A percentile compares a stretch with the other conserved stretches of the same genome.
Conservation (phyloP, 176 grass and related monocot species). For the Musa troglodytarum region DNA sequence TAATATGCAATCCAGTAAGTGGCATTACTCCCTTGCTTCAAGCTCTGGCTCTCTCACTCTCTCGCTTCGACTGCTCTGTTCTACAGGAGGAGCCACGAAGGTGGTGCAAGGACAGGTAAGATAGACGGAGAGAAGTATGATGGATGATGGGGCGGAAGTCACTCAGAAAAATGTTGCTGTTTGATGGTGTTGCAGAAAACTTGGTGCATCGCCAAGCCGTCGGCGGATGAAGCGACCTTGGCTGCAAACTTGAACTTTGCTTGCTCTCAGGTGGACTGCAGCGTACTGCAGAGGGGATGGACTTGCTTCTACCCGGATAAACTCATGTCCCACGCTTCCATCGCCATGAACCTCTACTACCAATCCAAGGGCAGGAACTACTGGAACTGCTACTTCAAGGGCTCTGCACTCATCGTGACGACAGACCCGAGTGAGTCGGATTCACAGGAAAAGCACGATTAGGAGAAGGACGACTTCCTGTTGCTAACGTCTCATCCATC, state of each 20-base stretch:
- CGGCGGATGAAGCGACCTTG: slow-evolving; percentile 16
- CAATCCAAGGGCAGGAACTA: slow-evolving; percentile 22
- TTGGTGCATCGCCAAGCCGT: slow-evolving; percentile 39
- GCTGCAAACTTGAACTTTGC: slow-evolving; percentile 13
- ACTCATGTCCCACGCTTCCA: slow-evolving; percentile 32
- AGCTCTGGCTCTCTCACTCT: background rate
- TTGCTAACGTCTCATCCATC: background rate
- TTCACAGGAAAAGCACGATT: background rate
- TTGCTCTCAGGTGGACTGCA: slow-evolving; percentile 20
- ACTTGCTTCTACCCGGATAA: slow-evolving; percentile 33
- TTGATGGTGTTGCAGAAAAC: slow-evolving; percentile 23
- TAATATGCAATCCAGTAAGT: background rate
- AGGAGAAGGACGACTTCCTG: background rate
- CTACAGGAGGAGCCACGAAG: background rate
- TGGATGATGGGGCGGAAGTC: background rate
- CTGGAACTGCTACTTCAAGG: slow-evolving; percentile 31
- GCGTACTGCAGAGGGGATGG: slow-evolving; percentile 13
- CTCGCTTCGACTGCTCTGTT: background rate
- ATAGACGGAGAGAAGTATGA: background rate
- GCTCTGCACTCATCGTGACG: slow-evolving; percentile 16
- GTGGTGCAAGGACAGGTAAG: slow-evolving; percentile 5
- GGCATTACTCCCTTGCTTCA: background rate
- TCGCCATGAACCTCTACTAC: slow-evolving; percentile 46
- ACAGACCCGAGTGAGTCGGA: slow-evolving; percentile 29
- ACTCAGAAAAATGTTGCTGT: background rate